A percentile compares a stretch with the other conserved stretches of the same genome.
These are phyloP conservation scores for Epichloe coenophiala DNA, from an alignment of 2,329 filamentous ascomycete species.

Conservation along the genomic window DNA sequence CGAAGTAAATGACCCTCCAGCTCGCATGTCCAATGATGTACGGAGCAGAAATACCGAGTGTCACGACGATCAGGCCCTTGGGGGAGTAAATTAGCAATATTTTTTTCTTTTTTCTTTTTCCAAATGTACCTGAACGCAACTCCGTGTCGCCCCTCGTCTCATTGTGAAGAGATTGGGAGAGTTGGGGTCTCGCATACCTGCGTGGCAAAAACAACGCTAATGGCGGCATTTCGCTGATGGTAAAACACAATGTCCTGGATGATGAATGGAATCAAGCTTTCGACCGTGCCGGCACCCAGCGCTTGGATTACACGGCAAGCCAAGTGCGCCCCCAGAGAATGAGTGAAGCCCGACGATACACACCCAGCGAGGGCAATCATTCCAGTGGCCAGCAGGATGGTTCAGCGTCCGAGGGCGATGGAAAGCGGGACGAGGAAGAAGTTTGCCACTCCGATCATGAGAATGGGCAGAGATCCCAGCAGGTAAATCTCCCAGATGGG, in stretches of 20 bases:
- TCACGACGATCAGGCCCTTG: background rate
- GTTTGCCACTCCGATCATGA: constrained; percentile 1
- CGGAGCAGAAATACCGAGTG: background rate
- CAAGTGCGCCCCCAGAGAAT: background rate
- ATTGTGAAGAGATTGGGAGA: background rate
- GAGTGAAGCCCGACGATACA: background rate
- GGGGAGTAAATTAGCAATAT: background rate
- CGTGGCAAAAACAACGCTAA: background rate
- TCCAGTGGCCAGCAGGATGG: background rate
- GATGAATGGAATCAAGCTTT: constrained; percentile 2
- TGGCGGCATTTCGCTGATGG: constrained; percentile 1
- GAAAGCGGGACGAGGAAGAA: constrained; percentile 2
- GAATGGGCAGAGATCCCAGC: background rate
- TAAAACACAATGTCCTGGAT: constrained; percentile 3
- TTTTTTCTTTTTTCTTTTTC: too few species aligned
- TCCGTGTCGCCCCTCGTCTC: too few species aligned
- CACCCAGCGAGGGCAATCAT: constrained; percentile 1
- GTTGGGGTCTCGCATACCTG: background rate
- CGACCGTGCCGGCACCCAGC: constrained; percentile 1
- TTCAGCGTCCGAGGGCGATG: constrained; percentile 1
- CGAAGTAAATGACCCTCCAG: constrained; percentile 2
- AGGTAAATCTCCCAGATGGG: constrained; percentile 2
- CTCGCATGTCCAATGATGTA: constrained; percentile 1
- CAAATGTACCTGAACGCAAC: too few species aligned
- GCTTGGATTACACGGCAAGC: constrained; percentile 1